phyloP scores from a whole-genome alignment of 1,284 basidiomycete species.

The Irpex rosettiformis region DNA sequence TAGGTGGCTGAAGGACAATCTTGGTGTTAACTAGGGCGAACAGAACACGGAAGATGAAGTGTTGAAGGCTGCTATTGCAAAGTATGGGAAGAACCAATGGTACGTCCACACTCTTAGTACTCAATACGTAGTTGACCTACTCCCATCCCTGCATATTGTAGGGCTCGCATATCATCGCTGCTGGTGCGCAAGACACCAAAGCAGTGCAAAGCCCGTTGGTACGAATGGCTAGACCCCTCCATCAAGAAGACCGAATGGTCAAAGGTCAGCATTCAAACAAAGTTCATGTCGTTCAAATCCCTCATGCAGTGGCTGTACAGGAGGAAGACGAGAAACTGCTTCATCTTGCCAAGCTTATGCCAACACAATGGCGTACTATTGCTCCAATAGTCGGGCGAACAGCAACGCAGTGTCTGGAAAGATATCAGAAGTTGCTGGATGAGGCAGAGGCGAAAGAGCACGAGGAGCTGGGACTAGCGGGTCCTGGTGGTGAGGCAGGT shows the following conservation, averaged over 20 bases:
- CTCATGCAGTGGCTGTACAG: slow-evolving; percentile 5
- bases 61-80: slow-evolving; percentile 95
- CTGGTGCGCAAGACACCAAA: slow-evolving; percentile 99
- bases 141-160: slow-evolving; percentile 26
- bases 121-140: background rate
- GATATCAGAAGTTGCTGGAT: slow-evolving; percentile 97
- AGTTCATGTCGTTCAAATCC: background rate
- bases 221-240: slow-evolving; percentile 99
- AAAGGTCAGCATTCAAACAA: slow-evolving; percentile 53
- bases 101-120: slow-evolving; percentile 29
- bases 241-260: slow-evolving; percentile 99
- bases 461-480: slow-evolving; percentile 87
- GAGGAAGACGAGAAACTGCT: slow-evolving; percentile 96
- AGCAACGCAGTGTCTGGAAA: slow-evolving; percentile 96
- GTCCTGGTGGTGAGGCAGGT: slow-evolving; percentile 74
- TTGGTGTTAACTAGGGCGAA: slow-evolving; percentile 10
- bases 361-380: slow-evolving; percentile 99
- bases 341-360: slow-evolving; percentile 98
- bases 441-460: slow-evolving; percentile 96
- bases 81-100: slow-evolving; percentile 98
- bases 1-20: background rate
- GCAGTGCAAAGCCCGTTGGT: slow-evolving; percentile 99
- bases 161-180: slow-evolving; percentile 98
- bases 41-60: slow-evolving; percentile 97
- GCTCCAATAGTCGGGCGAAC: slow-evolving; percentile 99